Conservation (phyloP, 2,329 filamentous ascomycete species). For the Trichoderma gracile region DNA sequence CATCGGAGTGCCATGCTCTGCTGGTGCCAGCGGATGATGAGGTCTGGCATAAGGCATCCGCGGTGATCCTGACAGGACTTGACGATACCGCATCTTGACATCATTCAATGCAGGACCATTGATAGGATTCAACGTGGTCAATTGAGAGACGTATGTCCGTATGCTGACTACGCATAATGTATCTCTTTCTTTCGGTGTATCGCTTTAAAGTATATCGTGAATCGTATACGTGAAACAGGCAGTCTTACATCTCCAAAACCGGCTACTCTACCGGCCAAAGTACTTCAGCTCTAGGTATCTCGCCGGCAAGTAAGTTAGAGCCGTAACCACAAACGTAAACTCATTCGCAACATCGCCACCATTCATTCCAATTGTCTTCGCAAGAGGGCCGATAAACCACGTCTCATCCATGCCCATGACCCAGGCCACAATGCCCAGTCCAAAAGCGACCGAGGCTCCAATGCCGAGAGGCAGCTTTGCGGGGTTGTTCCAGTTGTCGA, state of each 20-base stretch:
- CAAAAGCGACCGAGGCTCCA: slow-evolving; percentile 45
- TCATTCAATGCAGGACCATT: no score
- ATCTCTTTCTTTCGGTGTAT: no score
- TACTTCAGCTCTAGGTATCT: slow-evolving; percentile 44
- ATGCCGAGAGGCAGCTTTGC: slow-evolving; percentile 44
- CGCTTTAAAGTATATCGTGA: no score
- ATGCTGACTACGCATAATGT: background rate
- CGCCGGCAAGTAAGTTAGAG: slow-evolving; percentile 43
- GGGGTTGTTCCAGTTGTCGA: slow-evolving; percentile 48
- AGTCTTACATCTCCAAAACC: background rate
- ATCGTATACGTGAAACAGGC: background rate
- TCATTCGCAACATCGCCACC: slow-evolving; percentile 57
- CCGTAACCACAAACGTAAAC: slow-evolving; percentile 47
- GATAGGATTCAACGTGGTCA: no score
- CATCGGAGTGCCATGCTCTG: no score
- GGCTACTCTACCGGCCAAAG: slow-evolving; percentile 26
- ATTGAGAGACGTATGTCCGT: no score
- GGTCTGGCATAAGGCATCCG: no score
- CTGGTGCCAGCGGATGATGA: no score
- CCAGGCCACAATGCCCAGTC: slow-evolving; percentile 47
- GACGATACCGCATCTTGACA: no score
- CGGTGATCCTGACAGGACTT: no score
- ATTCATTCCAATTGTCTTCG: slow-evolving; percentile 55
- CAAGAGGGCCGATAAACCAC: slow-evolving; percentile 59
- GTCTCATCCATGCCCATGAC: slow-evolving; percentile 57